Base-by-base conservation (phyloP, 208 protist species). In the Acanthamoeba lenticulata region DNA sequence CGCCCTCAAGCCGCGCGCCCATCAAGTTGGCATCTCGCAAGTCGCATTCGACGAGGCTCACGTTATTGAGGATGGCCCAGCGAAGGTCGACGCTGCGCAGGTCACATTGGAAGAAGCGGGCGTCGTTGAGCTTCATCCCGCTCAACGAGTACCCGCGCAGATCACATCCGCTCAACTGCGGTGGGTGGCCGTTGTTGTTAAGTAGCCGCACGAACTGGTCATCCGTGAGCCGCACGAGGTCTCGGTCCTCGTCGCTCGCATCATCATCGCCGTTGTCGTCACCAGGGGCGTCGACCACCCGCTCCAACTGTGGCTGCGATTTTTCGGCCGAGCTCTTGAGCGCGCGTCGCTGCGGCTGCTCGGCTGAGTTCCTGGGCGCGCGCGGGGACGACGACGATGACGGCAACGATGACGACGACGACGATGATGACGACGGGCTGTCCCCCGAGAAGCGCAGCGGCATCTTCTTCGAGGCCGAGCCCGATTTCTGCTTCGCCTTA, bases 141-240 rank as follows among this genome's bases (percentile, higher is more conserved):
- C 65, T 74, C 15, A 74, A 27, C 32, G 32, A 74, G 36, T 40
- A 74, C n/a, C 65, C 65, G 65, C 65, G 65, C 36, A 74, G 36
- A 29, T 74, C 65, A 29, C 65, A 74, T 9, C 65, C 65, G 65
- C 65, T 74, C 65, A 74, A 29, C 36, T 74, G 65, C 9, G 29
- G 65, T 29, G 65, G 65, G 17, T 38, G 65, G 17, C 65, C n/a
- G 52, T 24, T 60, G 21, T 21, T 60, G 65, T 74, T 74, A 29
- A 74, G 65, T 29, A 74, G 65, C n/a, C 17, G 65, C 65, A 74
- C 65, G 65, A 74, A 74, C 65, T 74, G 65, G 17, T 74, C 65
- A 1, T 38, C 65, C 15, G 65, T 40, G n/a, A 74, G n/a, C 32
- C 65, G 7, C 32, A 74, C 65, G 65, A 7, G 52, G 7, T 17